Base-by-base conservation (phyloP, 179 eudicot genomes). In the Heliamphora pulchella region DNA sequence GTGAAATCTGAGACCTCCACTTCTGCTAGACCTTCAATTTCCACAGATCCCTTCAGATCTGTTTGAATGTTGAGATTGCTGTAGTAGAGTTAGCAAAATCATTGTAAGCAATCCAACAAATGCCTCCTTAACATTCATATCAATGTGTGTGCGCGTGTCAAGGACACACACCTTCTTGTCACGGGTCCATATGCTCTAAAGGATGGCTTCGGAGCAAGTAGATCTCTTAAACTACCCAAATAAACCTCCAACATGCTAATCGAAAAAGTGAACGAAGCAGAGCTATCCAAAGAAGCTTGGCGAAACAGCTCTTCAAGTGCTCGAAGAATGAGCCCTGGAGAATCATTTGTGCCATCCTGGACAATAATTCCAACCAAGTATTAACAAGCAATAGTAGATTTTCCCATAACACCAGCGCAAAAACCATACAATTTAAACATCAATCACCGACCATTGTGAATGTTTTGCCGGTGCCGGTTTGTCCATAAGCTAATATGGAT, bases 211-310 rank as follows among this genome's bases (percentile, higher is more conserved):
- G 90, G 89, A 84, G 88, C 89, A 73, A 91, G 86, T 17, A 91
- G 43, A 70, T 91, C 96, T 82, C 82, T 91, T 51, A 91, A 71
- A 79, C 85, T 89, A 20, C 96, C 96, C 90, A 91, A 83, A 79
- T 91, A 90, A 76, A 91, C 91, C 83, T 91, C 96, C 82, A 91
- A 80, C 96, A 91, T 91, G 86, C 96, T 91, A 71, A 91, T 88
- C 9, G 93, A 85, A 83, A 91, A 91, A 43, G 87, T 82, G 22
- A 85, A 70, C 22, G 92, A 80, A 54, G 82, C 78, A 15, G 90
- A 78, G 75, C 73, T 81, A 63, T 87, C 90, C 69, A 81, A 78
- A 46, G 89, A 82, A 54, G 93, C 87, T 74, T 81, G 86, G 51
- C 71, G 84, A 80, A 90, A 90, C 9, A 91, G 86, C 79, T 83